Percentiles rank a stretch among this genome's conserved stretches.
Evolutionary conservation across 1,284 basidiomycete species (phyloP).

Genomic region (Agroathelia rolfsii): DNA sequence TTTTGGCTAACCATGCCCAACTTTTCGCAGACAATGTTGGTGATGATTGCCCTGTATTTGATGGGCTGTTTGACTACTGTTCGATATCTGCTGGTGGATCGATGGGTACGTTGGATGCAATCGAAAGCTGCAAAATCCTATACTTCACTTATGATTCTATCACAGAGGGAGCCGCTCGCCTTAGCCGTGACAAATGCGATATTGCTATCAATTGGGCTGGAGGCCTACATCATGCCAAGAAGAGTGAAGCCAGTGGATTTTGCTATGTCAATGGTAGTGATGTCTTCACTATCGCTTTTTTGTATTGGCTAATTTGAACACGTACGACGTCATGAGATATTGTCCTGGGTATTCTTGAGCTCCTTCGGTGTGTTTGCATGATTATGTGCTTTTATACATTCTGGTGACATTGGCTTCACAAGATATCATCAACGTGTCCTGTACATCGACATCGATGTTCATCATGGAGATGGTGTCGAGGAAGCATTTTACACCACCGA

Average conservation of each 20-base stretch:
- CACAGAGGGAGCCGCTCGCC: constrained; percentile 71
- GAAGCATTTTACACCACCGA: constrained; percentile 98
- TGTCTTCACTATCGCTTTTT: too few relatives aligned
- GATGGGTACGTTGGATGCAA: constrained; percentile 41
- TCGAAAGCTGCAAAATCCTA: constrained; percentile 2
- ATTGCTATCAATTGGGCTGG: constrained; percentile 98
- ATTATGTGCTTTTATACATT: too few relatives aligned
- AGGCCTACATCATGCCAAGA: constrained; percentile 96
- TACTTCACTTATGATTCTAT: neutral
- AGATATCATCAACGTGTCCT: constrained; percentile 80
- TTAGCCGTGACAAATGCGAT: constrained; percentile 79
- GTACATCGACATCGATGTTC: constrained; percentile 97
- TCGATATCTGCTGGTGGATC: constrained; percentile 94
- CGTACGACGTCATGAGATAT: too few relatives aligned
- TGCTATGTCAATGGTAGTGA: constrained; percentile 98
- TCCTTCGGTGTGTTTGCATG: too few relatives aligned
- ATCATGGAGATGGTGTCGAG: constrained; percentile 97
- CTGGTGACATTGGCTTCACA: too few relatives aligned
- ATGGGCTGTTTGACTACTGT: constrained; percentile 96
- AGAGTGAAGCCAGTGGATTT: constrained; percentile 91
- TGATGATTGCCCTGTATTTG: constrained; percentile 95
- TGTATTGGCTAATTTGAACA: too few relatives aligned
- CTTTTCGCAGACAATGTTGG: constrained; percentile 51
- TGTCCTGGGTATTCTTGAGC: constrained; percentile 82
- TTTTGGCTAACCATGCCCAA: constrained; percentile 8